phyloP scores from a whole-genome alignment of 805 yeast species.

The Phaffomyces antillensis region DNA sequence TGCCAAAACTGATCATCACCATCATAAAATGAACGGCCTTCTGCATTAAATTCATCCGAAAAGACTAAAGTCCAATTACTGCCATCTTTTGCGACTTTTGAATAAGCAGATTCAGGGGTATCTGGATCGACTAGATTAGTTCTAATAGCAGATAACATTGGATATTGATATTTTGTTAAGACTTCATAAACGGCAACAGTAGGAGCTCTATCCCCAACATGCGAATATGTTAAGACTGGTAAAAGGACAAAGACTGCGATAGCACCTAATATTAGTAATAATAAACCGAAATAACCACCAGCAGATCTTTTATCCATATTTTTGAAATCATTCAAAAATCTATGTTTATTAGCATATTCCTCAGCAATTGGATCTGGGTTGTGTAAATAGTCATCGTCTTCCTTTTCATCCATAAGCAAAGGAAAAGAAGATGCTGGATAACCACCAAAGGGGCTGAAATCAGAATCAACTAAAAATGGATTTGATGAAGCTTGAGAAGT shows the following conservation, averaged over 20 bases:
- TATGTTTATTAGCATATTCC: constrained; percentile 70
- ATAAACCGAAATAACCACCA: constrained; percentile 55
- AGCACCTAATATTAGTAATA: constrained; percentile 52
- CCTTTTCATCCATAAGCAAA: constrained; percentile 83
- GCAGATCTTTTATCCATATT: constrained; percentile 56
- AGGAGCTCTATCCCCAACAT: constrained; percentile 36
- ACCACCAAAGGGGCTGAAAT: constrained; percentile 91
- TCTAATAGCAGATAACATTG: constrained; percentile 44
- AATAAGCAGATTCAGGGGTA: constrained; percentile 46
- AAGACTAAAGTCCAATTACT: constrained; percentile 36
- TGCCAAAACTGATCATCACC: constrained; percentile 44
- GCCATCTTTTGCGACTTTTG: constrained; percentile 31
- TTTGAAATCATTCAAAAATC: constrained; percentile 58
- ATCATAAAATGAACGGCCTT: constrained; percentile 40
- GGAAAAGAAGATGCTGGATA: constrained; percentile 94
- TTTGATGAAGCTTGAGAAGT: constrained; percentile 23
- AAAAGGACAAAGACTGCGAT: constrained; percentile 64
- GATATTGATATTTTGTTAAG: constrained; percentile 48
- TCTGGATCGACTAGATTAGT: constrained; percentile 60
- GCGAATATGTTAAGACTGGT: constrained; percentile 82
- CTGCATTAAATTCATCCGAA: constrained; percentile 43
- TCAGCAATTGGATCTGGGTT: constrained; percentile 95
- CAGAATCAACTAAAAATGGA: constrained; percentile 48
- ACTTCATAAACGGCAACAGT: constrained; percentile 27
- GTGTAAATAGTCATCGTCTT: constrained; percentile 89